Percentiles rank a stretch among this genome's conserved stretches.
These are phyloP conservation scores for Eimeria sp. DNA, from an alignment of 169 alveolate species.

Conservation along the genomic window DNA sequence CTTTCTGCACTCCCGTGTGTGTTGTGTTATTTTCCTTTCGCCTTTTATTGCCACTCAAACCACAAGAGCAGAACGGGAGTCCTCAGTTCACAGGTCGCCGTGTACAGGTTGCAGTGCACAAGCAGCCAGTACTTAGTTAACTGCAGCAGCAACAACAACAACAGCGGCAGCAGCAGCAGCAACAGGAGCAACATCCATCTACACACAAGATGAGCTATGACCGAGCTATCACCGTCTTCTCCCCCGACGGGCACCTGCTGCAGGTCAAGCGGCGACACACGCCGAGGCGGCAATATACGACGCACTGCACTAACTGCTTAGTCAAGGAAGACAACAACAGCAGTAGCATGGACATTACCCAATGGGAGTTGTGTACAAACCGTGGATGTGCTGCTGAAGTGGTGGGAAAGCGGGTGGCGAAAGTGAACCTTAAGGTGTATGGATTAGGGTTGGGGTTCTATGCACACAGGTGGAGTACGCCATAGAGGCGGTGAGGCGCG, in stretches of 20 bases:
- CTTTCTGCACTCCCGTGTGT: not conserved
- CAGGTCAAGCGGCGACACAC: slow-evolving; percentile 87
- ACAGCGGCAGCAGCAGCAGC: not conserved
- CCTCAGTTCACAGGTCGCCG: not conserved
- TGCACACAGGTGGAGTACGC: slow-evolving; percentile 98
- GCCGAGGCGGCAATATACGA: not conserved
- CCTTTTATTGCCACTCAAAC: not conserved
- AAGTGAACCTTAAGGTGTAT: no score
- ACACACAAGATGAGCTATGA: slow-evolving; percentile 96
- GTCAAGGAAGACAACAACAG: not conserved
- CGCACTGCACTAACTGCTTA: not conserved
- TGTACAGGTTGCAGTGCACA: not conserved
- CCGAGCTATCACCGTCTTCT: slow-evolving; percentile 99
- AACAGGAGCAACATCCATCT: no score
- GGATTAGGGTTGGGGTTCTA: no score
- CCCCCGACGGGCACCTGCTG: slow-evolving; percentile 99
- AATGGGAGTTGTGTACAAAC: no score
- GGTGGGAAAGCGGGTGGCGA: not conserved
- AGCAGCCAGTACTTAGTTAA: no score
- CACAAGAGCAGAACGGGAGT: no score
- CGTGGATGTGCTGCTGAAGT: not conserved
- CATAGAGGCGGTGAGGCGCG: slow-evolving; percentile 98
- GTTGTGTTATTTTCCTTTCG: not conserved
- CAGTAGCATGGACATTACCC: no score
- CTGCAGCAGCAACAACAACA: not conserved